Evolutionary conservation across 169 alveolate species (phyloP).

Genomic region (Plasmodium inui): DNA sequence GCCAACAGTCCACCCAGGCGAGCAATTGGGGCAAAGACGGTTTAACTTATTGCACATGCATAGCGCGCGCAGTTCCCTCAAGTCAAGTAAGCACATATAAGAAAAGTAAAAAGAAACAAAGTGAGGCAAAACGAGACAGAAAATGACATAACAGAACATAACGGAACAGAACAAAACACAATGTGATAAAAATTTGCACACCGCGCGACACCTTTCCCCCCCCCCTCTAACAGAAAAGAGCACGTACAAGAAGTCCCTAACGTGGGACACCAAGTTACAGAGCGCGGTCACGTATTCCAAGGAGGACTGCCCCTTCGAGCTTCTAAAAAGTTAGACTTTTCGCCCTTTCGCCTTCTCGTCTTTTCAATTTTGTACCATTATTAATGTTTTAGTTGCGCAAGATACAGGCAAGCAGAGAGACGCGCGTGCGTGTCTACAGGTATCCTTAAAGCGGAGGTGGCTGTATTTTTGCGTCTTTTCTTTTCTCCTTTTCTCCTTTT

Average conservation of each 20-base stretch:
- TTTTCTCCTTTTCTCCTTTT: background rate
- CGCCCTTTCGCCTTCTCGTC: background rate
- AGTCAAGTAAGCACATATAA: conserved; percentile 44
- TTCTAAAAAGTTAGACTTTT: conserved; percentile 7
- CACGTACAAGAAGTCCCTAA: conserved; percentile 64
- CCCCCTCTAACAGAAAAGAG: conserved; percentile 19
- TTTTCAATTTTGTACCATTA: background rate
- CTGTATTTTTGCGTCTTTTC: background rate
- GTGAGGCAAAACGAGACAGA: background rate
- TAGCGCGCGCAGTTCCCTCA: conserved; percentile 66
- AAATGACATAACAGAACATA: background rate
- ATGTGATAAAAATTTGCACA: background rate
- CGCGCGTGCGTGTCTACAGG: conserved; percentile 3
- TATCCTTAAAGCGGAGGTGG: background rate
- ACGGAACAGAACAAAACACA: background rate
- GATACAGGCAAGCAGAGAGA: background rate
- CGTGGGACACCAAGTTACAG: conserved; percentile 74
- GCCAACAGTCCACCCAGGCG: background rate
- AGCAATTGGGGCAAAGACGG: background rate
- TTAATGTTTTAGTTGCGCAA: background rate
- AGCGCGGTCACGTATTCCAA: conserved; percentile 65
- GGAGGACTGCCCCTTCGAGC: conserved; percentile 66
- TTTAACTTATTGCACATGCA: conserved; percentile 61
- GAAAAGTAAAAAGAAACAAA: background rate
- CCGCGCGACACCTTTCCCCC: background rate